phyloP scores from a whole-genome alignment of 805 yeast species.

The Schwanniomyces occidentalis region DNA sequence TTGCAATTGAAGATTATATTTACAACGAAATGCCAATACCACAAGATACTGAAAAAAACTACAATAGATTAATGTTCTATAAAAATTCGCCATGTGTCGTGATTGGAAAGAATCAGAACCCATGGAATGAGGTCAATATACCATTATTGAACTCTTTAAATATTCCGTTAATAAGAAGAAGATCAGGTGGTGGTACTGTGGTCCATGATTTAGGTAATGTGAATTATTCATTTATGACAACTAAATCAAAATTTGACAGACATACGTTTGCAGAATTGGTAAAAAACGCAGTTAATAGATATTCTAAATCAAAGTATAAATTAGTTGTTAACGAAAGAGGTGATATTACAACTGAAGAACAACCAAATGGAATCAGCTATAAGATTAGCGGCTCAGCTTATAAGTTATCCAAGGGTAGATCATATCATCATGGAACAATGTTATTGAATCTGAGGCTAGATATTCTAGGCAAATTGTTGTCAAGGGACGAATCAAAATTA shows the following conservation, averaged over 20 bases:
- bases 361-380: slow-evolving; percentile 22
- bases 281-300: slow-evolving; percentile 25
- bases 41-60: slow-evolving; percentile 15
- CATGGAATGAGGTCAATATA: slow-evolving; percentile 83
- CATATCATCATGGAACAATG: slow-evolving; percentile 98
- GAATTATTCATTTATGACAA: slow-evolving; percentile 79
- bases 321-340: slow-evolving; percentile 71
- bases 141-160: slow-evolving; percentile 47
- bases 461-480: slow-evolving; percentile 59
- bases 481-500: slow-evolving; percentile 39
- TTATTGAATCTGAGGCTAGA: slow-evolving; percentile 64
- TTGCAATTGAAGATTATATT: slow-evolving; percentile 80
- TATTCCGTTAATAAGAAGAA: slow-evolving; percentile 73
- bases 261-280: slow-evolving; percentile 53
- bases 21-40: slow-evolving; percentile 61
- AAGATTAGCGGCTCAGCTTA: slow-evolving; percentile 94
- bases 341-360: slow-evolving; percentile 58
- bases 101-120: slow-evolving; percentile 93
- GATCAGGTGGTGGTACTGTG: slow-evolving; percentile 96
- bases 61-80: slow-evolving; percentile 67
- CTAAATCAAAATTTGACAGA: slow-evolving; percentile 65
- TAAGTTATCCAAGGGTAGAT: slow-evolving; percentile 75
- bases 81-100: slow-evolving; percentile 85
- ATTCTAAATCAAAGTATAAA: slow-evolving; percentile 11
- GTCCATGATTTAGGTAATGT: slow-evolving; percentile 91